Evolutionary conservation across 768 basidiomycete genomes (phyloP), one percentile per base, ranked within the genome.

Genomic region (Tubosaeta sp.): DNA sequence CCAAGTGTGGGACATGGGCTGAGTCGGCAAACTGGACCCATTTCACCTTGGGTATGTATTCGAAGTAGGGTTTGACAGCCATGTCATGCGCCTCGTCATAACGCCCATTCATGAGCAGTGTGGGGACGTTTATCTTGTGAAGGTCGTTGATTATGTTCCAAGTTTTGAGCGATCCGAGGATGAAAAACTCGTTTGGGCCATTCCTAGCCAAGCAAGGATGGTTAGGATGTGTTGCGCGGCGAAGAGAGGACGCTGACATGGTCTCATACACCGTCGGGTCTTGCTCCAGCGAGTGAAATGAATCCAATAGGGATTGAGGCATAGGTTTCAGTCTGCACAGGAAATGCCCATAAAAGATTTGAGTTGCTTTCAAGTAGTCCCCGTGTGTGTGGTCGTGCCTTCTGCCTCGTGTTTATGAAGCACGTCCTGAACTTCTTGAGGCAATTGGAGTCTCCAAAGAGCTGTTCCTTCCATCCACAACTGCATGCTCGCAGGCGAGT

Each of bases 241-340:
- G 3, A 44, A 19, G 3, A 30, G 13, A 9, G 27, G 16, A 44
- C 25, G 59, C 73, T 38, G 40, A 78, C 80, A 82, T 78, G 2
- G 75, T 74, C 34, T 59, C 50, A 45, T 74, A 74, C 5, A 80
- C 77, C 0, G 79, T 81, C 4, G 74, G 67, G 47, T 81, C 79
- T 35, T 72, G 66, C 6, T 70, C 71, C 6, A 73, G 41, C 53
- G 58, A 62, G 18, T 51, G 64, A 42, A 79, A 65, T 24, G 69
- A 51, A 31, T 55, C 51, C 6, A 57, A 14, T 5, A 81, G 59
- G 9, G 72, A 64, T 35, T 69, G 49, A 0, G 82, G 81, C 64
- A 70, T 68, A 0, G 79, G 78, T 32, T 77, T 59, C 10, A 76
- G 4, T 24, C 71, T 65, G 58, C 79, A 82, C 11, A 76, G 24